Evolutionary conservation across 2,329 filamentous ascomycete species (phyloP), one percentile per base, ranked within the genome.

Genomic region (Lachnellula subtilissima): DNA sequence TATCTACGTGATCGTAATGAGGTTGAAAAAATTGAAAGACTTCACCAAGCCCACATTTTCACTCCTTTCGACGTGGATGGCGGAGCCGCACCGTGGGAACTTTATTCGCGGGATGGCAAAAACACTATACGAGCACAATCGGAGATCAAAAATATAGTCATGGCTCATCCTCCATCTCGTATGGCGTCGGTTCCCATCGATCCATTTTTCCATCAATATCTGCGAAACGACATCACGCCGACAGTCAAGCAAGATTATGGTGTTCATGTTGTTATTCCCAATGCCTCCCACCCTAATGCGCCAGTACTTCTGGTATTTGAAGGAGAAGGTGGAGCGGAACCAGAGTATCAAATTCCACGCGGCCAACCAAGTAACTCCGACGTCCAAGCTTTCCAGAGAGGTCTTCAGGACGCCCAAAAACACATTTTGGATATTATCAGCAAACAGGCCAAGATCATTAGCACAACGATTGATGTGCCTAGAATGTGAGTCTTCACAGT

Each of bases 71-170:
- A 83, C 3, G 78, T 82, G 50, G 84, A 89, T 46, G 86, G 86
- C 37, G 84, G 84, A 11, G 83, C 88, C 11, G 83, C 87, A 46
- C 86, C 86, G 0, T 96, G 92, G 91, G 87, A 96, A 70, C 82
- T 97, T 53, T 96, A 92, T 73, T 89, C 90, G 6, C 83, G 88
- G 39, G 89, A 96, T 66, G 86, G 87, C 62, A 95, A 94, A 78
- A 95, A 91, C 69, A 82, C 83, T 28, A 84, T 89, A 69, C 85
- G 86, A 65, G 88, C 88, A 7, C 86, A 88, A 66, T 82, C 83
- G 6, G 88, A 91, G 65, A 86, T 94, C 67, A 86, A 84, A 69
- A 83, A 82, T 65, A 82, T 94, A 56, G 83, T 93, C 64, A 82
- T 82, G 58, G 83, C 83, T 49, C 87, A 91, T 68, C 89, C 89